Conservation (phyloP, 306 rosid species). For the Cicer pinnatifidum region DNA sequence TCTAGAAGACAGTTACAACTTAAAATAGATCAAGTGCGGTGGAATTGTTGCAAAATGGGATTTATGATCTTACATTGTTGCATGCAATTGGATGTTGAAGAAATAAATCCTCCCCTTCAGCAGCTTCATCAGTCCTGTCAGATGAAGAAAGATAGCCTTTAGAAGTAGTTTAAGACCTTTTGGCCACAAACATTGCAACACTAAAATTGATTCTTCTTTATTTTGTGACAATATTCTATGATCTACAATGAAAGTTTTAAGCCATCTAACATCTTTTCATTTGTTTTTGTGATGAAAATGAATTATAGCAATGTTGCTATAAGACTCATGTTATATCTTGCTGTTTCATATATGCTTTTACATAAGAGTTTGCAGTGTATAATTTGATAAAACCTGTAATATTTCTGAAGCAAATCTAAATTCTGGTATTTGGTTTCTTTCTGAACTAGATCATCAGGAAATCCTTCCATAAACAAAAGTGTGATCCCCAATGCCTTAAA, state of each 20-base stretch:
- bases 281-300: background rate
- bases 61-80: slow-evolving; percentile 56
- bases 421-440: slow-evolving; percentile 83
- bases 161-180: background rate
- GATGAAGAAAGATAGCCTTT: slow-evolving; percentile 16
- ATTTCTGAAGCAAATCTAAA: slow-evolving; percentile 84
- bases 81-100: slow-evolving; percentile 43
- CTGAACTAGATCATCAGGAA: slow-evolving; percentile 75
- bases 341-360: slow-evolving; percentile 30
- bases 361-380: slow-evolving; percentile 1
- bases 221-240: background rate
- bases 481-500: slow-evolving; percentile 91
- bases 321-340: background rate
- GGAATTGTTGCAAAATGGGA: slow-evolving; percentile 15
- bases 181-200: too few species aligned
- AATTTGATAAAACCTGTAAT: slow-evolving; percentile 68
- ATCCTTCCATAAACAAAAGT: slow-evolving; percentile 92
- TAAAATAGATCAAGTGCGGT: background rate
- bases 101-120: slow-evolving; percentile 74
- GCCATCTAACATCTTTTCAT: background rate
- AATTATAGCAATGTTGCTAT: background rate
- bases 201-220: background rate
- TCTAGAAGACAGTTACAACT: background rate
- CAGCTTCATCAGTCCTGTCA: slow-evolving; percentile 76
- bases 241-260: background rate